These are phyloP conservation scores for Quercus phellos DNA, from an alignment of 331 rosid species.

Conservation along the genomic window DNA sequence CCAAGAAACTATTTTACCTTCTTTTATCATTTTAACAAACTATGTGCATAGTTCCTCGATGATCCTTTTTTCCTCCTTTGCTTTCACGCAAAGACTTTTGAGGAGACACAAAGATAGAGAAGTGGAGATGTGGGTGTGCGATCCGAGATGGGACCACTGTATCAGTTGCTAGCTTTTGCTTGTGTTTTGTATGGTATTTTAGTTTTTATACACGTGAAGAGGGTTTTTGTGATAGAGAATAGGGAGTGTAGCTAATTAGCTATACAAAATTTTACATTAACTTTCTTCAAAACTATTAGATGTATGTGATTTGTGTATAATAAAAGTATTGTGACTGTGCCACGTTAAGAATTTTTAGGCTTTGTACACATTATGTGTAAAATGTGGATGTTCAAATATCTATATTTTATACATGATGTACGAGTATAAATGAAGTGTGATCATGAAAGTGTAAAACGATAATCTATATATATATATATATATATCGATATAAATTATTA, in stretches of 20 bases:
- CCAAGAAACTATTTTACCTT: constrained; percentile 16
- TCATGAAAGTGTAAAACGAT: too few relatives aligned
- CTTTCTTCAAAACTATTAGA: too few relatives aligned
- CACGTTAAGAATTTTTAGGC: too few relatives aligned
- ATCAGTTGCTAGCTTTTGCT: neutral
- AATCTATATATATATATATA: fast-evolving
- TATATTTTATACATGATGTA: too few relatives aligned
- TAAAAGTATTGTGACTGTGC: too few relatives aligned
- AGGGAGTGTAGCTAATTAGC: too few relatives aligned
- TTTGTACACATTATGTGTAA: too few relatives aligned
- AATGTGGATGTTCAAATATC: too few relatives aligned
- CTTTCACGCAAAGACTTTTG: constrained; percentile 63
- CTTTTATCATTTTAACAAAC: neutral
- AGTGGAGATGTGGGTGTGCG: constrained; percentile 31
- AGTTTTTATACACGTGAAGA: neutral
- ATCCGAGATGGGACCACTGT: constrained; percentile 60
- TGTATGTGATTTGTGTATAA: too few relatives aligned
- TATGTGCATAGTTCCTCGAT: neutral
- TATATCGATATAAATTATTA: fast-evolving
- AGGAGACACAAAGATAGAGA: constrained; percentile 24
- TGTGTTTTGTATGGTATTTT: neutral
- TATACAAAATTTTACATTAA: too few relatives aligned
- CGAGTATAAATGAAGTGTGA: fast-evolving
- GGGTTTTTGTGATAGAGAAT: neutral
- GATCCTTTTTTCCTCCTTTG: constrained; percentile 31